Percentiles rank a stretch among this genome's conserved stretches.
phyloP scores from a whole-genome alignment of 2,329 filamentous ascomycete species.

The Colletotrichum sp. region DNA sequence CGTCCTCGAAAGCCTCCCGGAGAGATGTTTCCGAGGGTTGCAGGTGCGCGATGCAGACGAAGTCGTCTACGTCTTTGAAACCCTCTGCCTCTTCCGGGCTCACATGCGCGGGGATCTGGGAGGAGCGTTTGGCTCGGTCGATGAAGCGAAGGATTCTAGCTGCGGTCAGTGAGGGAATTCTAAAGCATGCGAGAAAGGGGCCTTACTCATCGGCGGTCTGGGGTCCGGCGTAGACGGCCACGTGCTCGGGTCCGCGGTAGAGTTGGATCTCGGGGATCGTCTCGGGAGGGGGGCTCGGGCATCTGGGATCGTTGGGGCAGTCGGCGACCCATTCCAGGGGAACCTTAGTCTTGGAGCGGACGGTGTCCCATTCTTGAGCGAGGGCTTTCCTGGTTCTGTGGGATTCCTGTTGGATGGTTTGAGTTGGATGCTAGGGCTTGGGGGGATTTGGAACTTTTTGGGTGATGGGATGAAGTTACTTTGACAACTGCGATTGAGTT shows the following conservation, averaged over 20 bases:
- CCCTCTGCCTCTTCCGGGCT: slow-evolving; percentile 19
- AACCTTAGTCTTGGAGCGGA: background rate
- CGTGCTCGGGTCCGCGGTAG: background rate
- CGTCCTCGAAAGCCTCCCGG: slow-evolving; percentile 25
- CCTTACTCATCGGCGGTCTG: slow-evolving; percentile 1
- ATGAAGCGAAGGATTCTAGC: slow-evolving; percentile 29
- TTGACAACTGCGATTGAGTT: background rate
- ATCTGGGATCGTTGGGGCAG: background rate
- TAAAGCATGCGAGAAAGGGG: background rate
- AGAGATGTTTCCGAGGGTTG: slow-evolving; percentile 21
- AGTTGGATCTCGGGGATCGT: slow-evolving; percentile 1
- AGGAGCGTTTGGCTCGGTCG: slow-evolving; percentile 29
- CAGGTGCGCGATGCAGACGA: slow-evolving; percentile 35
- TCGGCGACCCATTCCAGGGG: background rate
- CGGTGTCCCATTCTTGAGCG: background rate
- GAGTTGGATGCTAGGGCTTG: background rate
- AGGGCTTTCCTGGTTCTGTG: background rate
- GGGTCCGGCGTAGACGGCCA: background rate
- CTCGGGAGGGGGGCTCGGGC: background rate
- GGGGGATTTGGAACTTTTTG: background rate
- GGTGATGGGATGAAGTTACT: background rate
- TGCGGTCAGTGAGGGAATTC: background rate
- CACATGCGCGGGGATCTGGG: slow-evolving; percentile 25
- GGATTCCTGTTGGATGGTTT: background rate
- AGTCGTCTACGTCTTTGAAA: slow-evolving; percentile 35